Percentiles rank a stretch among this genome's conserved stretches.
phyloP scores from a whole-genome alignment of 208 protist species.

The Trypanosoma platydactyli region DNA sequence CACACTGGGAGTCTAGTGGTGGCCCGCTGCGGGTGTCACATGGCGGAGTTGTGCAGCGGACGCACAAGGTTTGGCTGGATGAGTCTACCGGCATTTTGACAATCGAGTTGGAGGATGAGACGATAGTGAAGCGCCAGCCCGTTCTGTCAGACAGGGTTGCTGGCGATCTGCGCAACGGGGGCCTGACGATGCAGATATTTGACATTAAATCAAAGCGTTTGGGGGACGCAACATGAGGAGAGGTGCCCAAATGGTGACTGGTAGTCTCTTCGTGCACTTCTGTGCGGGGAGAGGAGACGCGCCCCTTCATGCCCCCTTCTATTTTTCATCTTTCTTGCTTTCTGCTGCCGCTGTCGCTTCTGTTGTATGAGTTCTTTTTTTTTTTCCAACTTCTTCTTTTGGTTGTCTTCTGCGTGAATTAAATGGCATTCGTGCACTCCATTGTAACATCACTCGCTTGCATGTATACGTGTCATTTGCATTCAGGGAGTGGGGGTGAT shows the following conservation, averaged over 20 bases:
- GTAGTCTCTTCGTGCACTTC: too few species aligned
- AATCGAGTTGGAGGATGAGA: constrained; percentile 68
- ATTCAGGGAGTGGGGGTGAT: too few species aligned
- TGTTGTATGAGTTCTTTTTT: not conserved
- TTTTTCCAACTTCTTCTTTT: not conserved
- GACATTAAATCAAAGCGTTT: constrained; percentile 54
- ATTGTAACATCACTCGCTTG: too few species aligned
- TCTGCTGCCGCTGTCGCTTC: not conserved
- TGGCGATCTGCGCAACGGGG: constrained; percentile 58
- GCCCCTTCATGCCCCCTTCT: not conserved
- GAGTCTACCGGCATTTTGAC: constrained; percentile 69
- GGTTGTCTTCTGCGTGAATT: too few species aligned
- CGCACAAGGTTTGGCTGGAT: constrained; percentile 63
- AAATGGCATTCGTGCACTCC: too few species aligned
- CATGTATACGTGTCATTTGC: too few species aligned
- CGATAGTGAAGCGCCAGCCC: constrained; percentile 42
- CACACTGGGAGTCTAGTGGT: constrained; percentile 28
- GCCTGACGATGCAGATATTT: constrained; percentile 85
- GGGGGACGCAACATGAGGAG: not conserved
- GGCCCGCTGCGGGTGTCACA: constrained; percentile 28
- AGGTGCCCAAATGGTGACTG: too few species aligned
- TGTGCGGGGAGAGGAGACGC: too few species aligned
- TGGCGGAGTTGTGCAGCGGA: constrained; percentile 55
- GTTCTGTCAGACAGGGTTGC: constrained; percentile 63
- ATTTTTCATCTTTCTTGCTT: not conserved